Evolutionary conservation across 345 rosid species (phyloP).

Genomic region (Syzygium aqueum): DNA sequence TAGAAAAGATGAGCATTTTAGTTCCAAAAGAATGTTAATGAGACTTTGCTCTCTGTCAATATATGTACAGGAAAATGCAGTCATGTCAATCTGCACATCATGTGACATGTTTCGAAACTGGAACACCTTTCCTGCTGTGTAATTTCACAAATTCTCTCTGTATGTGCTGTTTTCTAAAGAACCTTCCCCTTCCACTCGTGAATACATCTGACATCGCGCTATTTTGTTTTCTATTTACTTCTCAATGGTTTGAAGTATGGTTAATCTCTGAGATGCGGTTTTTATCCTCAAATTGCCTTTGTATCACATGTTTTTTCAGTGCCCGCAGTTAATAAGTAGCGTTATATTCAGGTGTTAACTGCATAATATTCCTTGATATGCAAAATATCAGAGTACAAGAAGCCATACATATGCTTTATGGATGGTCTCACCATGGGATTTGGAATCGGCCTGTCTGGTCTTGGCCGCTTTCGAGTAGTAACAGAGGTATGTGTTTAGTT

Average conservation of each 20-base stretch:
- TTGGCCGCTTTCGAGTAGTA: constrained; percentile 77
- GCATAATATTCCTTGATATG: constrained; percentile 86
- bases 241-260: not conserved
- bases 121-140: not conserved
- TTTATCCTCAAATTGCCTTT: not conserved
- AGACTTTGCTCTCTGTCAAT: not conserved
- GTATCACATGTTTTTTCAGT: not conserved
- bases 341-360: constrained; percentile 49
- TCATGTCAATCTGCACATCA: not conserved
- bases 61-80: not conserved
- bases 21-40: not conserved
- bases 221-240: not conserved
- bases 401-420: constrained; percentile 85
- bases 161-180: not conserved
- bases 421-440: constrained; percentile 97
- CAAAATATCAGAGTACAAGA: constrained; percentile 76
- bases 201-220: not conserved
- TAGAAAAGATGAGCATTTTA: not conserved
- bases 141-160: not conserved
- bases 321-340: not conserved
- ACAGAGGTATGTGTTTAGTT: constrained; percentile 53
- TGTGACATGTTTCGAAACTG: not conserved
- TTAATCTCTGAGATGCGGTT: not conserved
- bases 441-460: constrained; percentile 90
- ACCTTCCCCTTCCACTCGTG: not conserved